Evolutionary conservation across 1,139 yeast genomes (phyloP).

Genomic region (Magnusiomyces paraingens): DNA sequence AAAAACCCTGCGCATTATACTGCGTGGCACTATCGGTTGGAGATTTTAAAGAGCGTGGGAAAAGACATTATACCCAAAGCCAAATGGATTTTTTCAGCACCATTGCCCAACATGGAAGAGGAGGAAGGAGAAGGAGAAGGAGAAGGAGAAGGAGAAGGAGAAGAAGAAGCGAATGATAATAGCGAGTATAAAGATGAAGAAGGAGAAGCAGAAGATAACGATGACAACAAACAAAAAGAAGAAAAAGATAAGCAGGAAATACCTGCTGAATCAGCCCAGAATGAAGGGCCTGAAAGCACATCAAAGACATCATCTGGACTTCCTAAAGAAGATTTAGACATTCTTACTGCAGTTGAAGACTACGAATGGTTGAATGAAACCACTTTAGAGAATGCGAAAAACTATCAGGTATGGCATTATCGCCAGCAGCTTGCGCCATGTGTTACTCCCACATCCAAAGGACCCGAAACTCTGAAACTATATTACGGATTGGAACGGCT

Average conservation of each 20-base stretch:
- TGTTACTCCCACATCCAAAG: not conserved
- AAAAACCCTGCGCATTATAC: constrained; percentile 87
- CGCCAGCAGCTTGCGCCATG: constrained; percentile 43
- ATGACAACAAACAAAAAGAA: not conserved
- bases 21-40: constrained; percentile 72
- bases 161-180: not conserved
- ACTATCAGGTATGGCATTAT: constrained; percentile 95
- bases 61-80: constrained; percentile 28
- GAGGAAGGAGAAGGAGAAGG: not conserved
- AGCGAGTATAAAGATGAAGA: too few species aligned
- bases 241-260: not conserved
- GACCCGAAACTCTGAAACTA: constrained; percentile 11
- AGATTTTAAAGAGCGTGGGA: constrained; percentile 42
- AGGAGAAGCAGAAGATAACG: not conserved
- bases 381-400: constrained; percentile 74
- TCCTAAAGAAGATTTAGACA: not conserved
- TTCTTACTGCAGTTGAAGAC: constrained; percentile 24
- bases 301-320: not conserved
- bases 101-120: not conserved
- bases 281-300: not conserved
- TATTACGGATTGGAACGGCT: constrained; percentile 53
- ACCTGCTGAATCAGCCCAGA: not conserved
- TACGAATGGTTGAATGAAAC: constrained; percentile 68
- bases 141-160: not conserved
- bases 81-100: constrained; percentile 16